phyloP scores from a whole-genome alignment of 768 basidiomycete species.

The Obba rivulosa region DNA sequence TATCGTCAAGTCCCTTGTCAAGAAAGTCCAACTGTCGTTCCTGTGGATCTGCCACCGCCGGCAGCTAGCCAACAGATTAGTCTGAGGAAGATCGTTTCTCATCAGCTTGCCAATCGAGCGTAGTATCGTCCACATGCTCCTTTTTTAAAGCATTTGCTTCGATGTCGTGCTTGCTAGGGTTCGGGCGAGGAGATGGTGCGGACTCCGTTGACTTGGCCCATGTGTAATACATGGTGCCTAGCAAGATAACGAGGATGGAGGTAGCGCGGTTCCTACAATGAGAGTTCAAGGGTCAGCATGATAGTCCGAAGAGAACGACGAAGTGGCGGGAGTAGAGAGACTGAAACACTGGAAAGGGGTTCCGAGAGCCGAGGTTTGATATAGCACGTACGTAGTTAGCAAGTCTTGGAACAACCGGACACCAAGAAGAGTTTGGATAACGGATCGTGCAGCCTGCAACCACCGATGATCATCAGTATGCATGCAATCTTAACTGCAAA shows the following conservation, averaged over 20 bases:
- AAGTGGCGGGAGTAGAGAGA: slow-evolving; percentile 1
- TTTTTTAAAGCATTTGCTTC: slow-evolving; percentile 27
- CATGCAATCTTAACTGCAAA: not conserved
- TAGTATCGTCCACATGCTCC: slow-evolving; percentile 16
- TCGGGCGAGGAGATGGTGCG: slow-evolving; percentile 13
- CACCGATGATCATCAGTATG: not conserved
- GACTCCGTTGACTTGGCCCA: slow-evolving; percentile 42
- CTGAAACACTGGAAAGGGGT: not conserved
- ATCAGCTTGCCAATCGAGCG: slow-evolving; percentile 22
- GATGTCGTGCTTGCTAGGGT: slow-evolving; percentile 29
- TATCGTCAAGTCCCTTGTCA: too few relatives aligned
- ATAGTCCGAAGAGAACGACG: slow-evolving; percentile 1
- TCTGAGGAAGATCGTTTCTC: slow-evolving; percentile 17
- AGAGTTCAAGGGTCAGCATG: not conserved
- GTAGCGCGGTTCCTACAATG: slow-evolving; percentile 48
- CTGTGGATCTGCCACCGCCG: too few relatives aligned
- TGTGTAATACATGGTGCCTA: slow-evolving; percentile 68
- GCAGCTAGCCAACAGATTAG: not conserved
- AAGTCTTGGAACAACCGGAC: slow-evolving; percentile 74
- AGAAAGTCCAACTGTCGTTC: too few relatives aligned
- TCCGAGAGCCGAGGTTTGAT: not conserved
- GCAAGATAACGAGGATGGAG: slow-evolving; percentile 63
- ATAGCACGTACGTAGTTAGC: slow-evolving; percentile 55
- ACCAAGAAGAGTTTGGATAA: slow-evolving; percentile 77
- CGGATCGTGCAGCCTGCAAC: slow-evolving; percentile 68